phyloP scores from a whole-genome alignment of 2,329 filamentous ascomycete species.

The Hypocreales sp. region DNA sequence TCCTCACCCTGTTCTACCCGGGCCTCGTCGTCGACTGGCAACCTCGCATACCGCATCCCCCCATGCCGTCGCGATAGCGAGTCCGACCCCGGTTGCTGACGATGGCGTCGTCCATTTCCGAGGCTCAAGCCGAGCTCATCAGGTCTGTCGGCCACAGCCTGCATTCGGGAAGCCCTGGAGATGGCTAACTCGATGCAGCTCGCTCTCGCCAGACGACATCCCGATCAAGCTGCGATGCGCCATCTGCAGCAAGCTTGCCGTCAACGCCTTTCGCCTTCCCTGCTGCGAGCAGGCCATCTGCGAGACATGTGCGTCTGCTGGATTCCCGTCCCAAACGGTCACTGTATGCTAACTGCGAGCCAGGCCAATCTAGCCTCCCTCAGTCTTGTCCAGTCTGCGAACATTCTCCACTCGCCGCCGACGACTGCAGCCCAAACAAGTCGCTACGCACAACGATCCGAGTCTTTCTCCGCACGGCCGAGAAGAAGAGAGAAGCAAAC shows the following conservation, averaged over 20 bases:
- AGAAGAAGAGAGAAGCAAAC: conserved; percentile 69
- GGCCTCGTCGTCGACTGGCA: too few species aligned
- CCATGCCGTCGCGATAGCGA: conserved; percentile 6
- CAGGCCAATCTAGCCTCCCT: conserved; percentile 62
- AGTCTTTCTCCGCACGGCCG: conserved; percentile 77
- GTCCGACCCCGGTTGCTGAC: conserved; percentile 5
- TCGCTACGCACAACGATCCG: conserved; percentile 82
- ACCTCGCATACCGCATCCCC: neutral
- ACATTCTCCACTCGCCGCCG: conserved; percentile 72
- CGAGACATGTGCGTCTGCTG: conserved; percentile 51
- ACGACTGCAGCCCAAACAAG: conserved; percentile 81
- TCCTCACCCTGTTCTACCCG: too few species aligned
- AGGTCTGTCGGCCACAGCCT: conserved; percentile 22
- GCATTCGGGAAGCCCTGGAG: neutral
- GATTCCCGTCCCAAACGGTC: too few species aligned
- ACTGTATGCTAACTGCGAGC: neutral
- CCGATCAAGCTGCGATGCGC: conserved; percentile 95
- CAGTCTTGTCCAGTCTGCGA: conserved; percentile 84
- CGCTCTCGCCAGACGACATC: conserved; percentile 66
- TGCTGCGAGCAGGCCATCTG: conserved; percentile 96
- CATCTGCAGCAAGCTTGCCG: conserved; percentile 77
- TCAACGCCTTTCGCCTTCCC: conserved; percentile 80
- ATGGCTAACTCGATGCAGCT: conserved; percentile 32
- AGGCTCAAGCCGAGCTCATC: conserved; percentile 43
- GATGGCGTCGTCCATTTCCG: conserved; percentile 23